These are phyloP conservation scores for Phaeotremella skinneri DNA, from an alignment of 768 basidiomycete genomes.

Conservation along the genomic window DNA sequence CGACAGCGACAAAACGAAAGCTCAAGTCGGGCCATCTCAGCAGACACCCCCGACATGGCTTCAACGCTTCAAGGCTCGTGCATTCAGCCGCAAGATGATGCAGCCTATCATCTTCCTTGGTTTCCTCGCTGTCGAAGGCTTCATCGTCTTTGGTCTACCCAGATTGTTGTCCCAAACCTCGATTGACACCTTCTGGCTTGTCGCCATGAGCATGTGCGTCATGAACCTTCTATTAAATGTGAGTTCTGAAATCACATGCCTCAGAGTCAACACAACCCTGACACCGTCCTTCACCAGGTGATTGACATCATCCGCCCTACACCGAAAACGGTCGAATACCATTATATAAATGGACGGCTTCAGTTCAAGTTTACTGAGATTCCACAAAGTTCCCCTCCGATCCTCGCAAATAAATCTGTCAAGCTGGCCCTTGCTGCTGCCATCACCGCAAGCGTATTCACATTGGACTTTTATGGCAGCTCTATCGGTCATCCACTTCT, in stretches of 20 bases:
- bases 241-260: neutral
- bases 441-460: neutral
- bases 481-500: neutral
- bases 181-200: slow-evolving; percentile 1
- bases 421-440: neutral
- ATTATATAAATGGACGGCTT: neutral
- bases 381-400: neutral
- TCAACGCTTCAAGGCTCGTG: neutral
- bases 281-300: neutral
- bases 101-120: neutral
- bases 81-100: neutral
- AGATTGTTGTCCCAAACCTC: neutral
- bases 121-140: neutral
- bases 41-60: neutral
- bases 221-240: neutral
- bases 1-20: neutral
- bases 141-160: neutral
- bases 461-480: neutral
- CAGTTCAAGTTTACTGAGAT: neutral
- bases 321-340: neutral
- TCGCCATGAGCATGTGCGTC: neutral
- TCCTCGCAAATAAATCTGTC: neutral
- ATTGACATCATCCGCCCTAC: neutral
- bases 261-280: neutral
- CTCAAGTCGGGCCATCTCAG: neutral